Evolutionary conservation across 305 asterid species (phyloP).

Genomic region (Ajuga reptans): DNA sequence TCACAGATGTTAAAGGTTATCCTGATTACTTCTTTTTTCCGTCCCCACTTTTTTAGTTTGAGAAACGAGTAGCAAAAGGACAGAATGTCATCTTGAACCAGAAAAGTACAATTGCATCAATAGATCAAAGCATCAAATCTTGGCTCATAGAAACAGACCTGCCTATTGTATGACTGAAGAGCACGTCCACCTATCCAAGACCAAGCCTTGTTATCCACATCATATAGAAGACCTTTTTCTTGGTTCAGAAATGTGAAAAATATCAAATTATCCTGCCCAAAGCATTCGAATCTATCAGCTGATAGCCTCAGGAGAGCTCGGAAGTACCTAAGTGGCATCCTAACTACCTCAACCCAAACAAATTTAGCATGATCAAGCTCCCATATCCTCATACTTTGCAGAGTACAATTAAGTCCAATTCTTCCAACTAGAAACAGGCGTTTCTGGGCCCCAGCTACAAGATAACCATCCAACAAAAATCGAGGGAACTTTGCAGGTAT

Average conservation of each 20-base stretch:
- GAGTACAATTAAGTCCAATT: constrained; percentile 80
- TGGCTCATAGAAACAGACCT: constrained; percentile 96
- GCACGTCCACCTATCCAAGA: constrained; percentile 94
- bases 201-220: constrained; percentile 86
- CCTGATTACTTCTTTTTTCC: too few relatives aligned
- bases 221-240: constrained; percentile 87
- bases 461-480: constrained; percentile 83
- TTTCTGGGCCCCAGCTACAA: constrained; percentile 80
- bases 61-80: neutral
- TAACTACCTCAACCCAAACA: constrained; percentile 77
- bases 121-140: constrained; percentile 71
- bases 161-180: constrained; percentile 82
- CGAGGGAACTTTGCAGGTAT: constrained; percentile 96
- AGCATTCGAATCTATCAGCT: constrained; percentile 94
- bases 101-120: constrained; percentile 27
- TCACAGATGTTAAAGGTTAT: too few relatives aligned
- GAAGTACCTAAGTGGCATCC: constrained; percentile 89
- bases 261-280: constrained; percentile 88
- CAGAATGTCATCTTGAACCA: constrained; percentile 1
- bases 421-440: constrained; percentile 89
- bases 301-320: constrained; percentile 87
- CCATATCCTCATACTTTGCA: constrained; percentile 97
- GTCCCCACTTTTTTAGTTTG: too few relatives aligned
- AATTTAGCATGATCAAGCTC: constrained; percentile 77
- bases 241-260: constrained; percentile 98